Evolutionary conservation across 371 early-diverging fungal genomes (phyloP), one percentile per base, ranked within the genome.

Genomic region (Mucor sp.): DNA sequence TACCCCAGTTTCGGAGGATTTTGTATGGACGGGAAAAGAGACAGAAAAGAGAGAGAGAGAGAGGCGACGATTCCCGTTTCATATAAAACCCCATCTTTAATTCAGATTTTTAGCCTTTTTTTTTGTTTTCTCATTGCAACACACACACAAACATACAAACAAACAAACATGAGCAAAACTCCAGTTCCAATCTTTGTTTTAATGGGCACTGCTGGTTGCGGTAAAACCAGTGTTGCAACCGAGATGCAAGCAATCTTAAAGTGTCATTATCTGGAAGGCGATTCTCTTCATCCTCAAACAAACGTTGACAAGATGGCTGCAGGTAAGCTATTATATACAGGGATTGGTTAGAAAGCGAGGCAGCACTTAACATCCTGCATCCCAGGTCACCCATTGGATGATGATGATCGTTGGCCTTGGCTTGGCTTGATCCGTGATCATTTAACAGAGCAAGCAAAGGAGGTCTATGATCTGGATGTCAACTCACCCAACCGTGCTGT

Each of bases 341-440:
- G 0, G 37, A 14, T n/a, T 30, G 41, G 9, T 41, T 41, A 15
- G 41, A 17, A 17, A 15, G 15, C 5, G 43, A 15, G 6, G 5
- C 1, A n/a, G n/a, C n/a, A n/a, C n/a, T n/a, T n/a, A 44, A 44
- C 3, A 44, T 44, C 19, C 8, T 33, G 2, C 30, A 30, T 4
- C 2, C 30, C n/a, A 83, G 87, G 91, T 9, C 37, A 78, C 28
- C 80, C 90, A 7, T 72, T 91, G 44, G 65, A 68, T 0, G 92
- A 91, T 74, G 86, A 85, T 60, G 90, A 91, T 70, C 86, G 92
- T 23, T 83, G 80, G 77, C 88, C 90, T 0, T 91, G 92, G 91
- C 79, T 90, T 15, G 59, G 60, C 14, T 43, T 37, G 11, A 76
- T 85, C 27, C 80, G 76, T 17, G 75, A 74, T 50, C 64, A 61